These are phyloP conservation scores for Citrus medica DNA, from an alignment of 345 rosid genomes.

Conservation along the genomic window DNA sequence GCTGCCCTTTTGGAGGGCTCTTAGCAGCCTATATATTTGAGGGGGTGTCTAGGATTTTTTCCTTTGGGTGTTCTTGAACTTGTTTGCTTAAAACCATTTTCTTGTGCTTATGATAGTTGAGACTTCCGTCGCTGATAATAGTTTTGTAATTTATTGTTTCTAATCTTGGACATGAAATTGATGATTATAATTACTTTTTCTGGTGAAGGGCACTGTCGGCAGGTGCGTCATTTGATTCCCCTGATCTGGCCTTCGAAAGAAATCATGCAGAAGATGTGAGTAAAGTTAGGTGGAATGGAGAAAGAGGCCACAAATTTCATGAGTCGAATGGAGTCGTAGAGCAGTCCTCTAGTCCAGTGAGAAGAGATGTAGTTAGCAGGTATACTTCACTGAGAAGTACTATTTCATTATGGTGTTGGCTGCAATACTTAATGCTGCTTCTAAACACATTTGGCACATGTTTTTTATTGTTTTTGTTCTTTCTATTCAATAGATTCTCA, in stretches of 20 bases:
- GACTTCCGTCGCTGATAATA: neutral
- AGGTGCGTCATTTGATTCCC: constrained; percentile 25
- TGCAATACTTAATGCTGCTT: neutral
- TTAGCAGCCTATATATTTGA: too few relatives aligned
- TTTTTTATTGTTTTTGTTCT: neutral
- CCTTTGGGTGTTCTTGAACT: neutral
- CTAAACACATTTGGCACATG: neutral
- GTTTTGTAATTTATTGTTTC: neutral
- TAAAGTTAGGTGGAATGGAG: constrained; percentile 26
- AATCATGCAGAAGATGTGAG: constrained; percentile 20
- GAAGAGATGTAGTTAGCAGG: constrained; percentile 46
- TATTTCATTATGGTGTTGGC: neutral
- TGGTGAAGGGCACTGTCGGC: constrained; percentile 25
- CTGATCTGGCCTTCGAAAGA: constrained; percentile 18
- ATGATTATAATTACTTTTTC: constrained; percentile 1
- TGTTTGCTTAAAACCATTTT: neutral
- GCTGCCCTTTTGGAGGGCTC: too few relatives aligned
- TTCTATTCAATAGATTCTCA: neutral
- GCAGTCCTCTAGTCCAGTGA: constrained; percentile 38
- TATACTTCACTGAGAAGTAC: constrained; percentile 5
- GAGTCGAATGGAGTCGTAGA: constrained; percentile 33
- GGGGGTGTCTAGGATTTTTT: neutral
- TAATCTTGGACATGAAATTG: neutral
- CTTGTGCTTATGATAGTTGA: neutral
- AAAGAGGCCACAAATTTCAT: constrained; percentile 29